Conservation (phyloP, 78 protist genomes). For the Guillardia theta region DNA sequence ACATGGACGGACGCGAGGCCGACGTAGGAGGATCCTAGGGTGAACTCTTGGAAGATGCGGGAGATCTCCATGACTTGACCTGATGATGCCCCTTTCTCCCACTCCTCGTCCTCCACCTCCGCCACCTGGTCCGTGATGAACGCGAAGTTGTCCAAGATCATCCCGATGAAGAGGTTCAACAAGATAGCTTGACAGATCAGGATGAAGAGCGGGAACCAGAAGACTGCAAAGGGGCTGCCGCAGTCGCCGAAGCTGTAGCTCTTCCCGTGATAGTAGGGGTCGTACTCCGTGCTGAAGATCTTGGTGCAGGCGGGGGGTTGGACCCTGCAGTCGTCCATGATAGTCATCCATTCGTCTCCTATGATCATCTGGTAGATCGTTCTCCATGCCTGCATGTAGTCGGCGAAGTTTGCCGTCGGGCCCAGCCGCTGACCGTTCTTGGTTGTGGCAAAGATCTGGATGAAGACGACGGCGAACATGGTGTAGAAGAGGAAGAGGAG, state of each 20-base stretch:
- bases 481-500: neutral
- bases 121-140: neutral
- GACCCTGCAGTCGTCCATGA: neutral
- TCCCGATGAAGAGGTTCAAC: conserved; percentile 17
- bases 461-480: neutral
- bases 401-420: neutral
- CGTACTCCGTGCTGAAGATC: neutral
- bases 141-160: neutral
- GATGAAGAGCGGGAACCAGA: neutral
- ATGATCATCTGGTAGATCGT: neutral
- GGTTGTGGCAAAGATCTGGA: neutral
- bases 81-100: neutral
- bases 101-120: neutral
- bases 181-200: neutral
- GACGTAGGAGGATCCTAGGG: neutral
- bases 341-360: neutral
- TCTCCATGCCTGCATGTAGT: neutral
- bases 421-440: neutral
- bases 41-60: neutral
- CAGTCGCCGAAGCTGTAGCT: neutral
- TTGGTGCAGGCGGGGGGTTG: neutral
- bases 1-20: neutral
- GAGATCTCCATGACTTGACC: neutral
- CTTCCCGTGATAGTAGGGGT: neutral
- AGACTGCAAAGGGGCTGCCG: neutral